Evolutionary conservation across 73 alveolate species (phyloP).

Genomic region (Uronychia setigera): DNA sequence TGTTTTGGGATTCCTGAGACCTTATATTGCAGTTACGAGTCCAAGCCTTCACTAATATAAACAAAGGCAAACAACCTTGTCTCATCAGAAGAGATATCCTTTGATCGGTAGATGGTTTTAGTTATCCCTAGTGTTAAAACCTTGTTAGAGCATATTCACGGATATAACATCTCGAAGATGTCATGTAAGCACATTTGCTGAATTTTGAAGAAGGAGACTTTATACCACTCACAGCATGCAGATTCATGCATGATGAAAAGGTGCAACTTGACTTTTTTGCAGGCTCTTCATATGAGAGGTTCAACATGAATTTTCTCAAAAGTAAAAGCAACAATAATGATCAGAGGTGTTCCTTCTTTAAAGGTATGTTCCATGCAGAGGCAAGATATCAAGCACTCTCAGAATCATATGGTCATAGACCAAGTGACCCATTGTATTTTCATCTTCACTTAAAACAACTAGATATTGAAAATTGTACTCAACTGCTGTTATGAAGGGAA

Average conservation of each 20-base stretch:
- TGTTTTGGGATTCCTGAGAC: conserved; percentile 1
- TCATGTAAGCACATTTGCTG: background rate
- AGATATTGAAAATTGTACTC: too few species aligned
- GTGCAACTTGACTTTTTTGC: background rate
- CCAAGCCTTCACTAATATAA: background rate
- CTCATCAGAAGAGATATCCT: background rate
- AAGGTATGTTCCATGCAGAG: background rate
- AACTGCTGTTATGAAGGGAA: too few species aligned
- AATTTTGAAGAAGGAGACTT: background rate
- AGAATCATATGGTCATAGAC: too few species aligned
- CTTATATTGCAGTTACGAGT: background rate
- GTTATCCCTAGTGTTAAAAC: background rate
- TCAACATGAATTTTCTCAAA: background rate
- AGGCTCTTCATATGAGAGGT: background rate
- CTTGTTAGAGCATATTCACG: background rate
- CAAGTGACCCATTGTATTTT: too few species aligned
- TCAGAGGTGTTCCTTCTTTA: background rate
- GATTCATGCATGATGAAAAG: background rate
- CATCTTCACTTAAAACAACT: too few species aligned
- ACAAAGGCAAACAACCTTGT: background rate
- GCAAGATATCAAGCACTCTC: too few species aligned
- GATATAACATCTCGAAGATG: background rate
- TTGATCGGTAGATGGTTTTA: background rate
- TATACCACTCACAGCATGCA: background rate
- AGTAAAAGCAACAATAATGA: background rate